These are phyloP conservation scores for Vitis vinifera DNA, from an alignment of 164 flowering plant genomes.

Conservation along the genomic window ASM3070453v1 NC_081822.1:31292001-31292500, in stretches of 20 bases:
- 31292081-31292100: not conserved
- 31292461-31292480: constrained; percentile 92
- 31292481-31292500: constrained; percentile 92
- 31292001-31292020: constrained; percentile 92
- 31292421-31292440: constrained; percentile 95
- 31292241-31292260: too few species aligned
- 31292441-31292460: constrained; percentile 96
- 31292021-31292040: constrained; percentile 74
- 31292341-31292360: not conserved
- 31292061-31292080: constrained; percentile 85
- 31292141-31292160: too few species aligned
- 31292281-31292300: too few species aligned
- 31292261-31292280: too few species aligned
- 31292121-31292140: not conserved
- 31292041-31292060: constrained; percentile 80
- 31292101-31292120: not conserved
- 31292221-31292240: too few species aligned
- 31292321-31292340: not conserved
- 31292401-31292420: constrained; percentile 93
- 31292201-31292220: too few species aligned
- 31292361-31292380: not conserved
- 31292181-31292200: too few species aligned
- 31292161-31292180: too few species aligned
- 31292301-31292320: too few species aligned
- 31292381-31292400: constrained; percentile 7